A percentile compares a stretch with the other conserved stretches of the same genome.
phyloP scores from a whole-genome alignment of 768 basidiomycete species.

The Aureoboletus auriporus region DNA sequence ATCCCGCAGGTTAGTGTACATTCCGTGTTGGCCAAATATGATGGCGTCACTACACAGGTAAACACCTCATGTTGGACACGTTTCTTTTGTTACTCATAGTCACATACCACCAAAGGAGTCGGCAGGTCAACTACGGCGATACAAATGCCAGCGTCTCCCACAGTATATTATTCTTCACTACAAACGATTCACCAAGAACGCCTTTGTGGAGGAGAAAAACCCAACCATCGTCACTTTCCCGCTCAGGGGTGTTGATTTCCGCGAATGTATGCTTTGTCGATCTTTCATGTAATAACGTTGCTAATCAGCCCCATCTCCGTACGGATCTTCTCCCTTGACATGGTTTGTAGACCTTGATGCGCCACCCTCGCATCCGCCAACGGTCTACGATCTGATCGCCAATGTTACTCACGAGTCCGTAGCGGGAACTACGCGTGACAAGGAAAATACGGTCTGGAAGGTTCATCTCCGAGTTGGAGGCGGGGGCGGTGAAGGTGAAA shows the following conservation, averaged over 20 bases:
- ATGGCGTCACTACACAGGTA: slow-evolving; percentile 87
- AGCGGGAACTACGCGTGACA: slow-evolving; percentile 92
- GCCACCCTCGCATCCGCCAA: slow-evolving; percentile 52
- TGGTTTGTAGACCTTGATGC: slow-evolving; percentile 69
- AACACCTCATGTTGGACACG: slow-evolving; percentile 24
- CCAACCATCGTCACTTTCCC: slow-evolving; percentile 99
- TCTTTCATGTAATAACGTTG: slow-evolving; percentile 19
- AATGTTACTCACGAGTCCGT: slow-evolving; percentile 95
- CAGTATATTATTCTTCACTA: slow-evolving; percentile 92
- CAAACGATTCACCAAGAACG: slow-evolving; percentile 95
- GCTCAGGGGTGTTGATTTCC: slow-evolving; percentile 86
- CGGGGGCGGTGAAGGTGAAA: slow-evolving; percentile 78
- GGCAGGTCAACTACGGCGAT: slow-evolving; percentile 77
- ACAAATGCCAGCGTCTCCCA: slow-evolving; percentile 86
- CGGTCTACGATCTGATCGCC: slow-evolving; percentile 89
- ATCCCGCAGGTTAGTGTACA: slow-evolving; percentile 96
- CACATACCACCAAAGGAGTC: slow-evolving; percentile 59
- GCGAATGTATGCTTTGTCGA: slow-evolving; percentile 66
- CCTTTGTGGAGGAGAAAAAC: slow-evolving; percentile 97
- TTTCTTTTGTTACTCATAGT: slow-evolving; percentile 9
- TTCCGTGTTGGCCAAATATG: slow-evolving; percentile 88
- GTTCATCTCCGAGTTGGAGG: slow-evolving; percentile 75
- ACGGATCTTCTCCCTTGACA: slow-evolving; percentile 19
- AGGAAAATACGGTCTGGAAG: slow-evolving; percentile 91
- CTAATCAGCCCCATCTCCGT: slow-evolving; percentile 19